Evolutionary conservation across 805 yeast genomes (phyloP).

Genomic region (Debaryomyces maramus): DNA sequence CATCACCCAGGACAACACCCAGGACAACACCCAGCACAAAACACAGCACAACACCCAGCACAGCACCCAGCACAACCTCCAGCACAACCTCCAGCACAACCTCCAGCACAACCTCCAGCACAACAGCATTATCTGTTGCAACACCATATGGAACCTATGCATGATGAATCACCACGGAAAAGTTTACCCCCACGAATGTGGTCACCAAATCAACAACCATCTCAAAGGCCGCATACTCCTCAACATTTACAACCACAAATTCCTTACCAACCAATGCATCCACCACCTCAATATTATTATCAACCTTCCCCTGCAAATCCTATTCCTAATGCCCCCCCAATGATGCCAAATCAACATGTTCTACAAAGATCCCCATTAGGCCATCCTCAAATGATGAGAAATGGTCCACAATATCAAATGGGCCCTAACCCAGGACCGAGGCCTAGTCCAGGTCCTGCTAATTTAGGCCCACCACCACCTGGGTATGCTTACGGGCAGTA

Average conservation of each 20-base stretch:
- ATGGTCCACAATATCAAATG: conserved; percentile 16
- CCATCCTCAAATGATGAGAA: conserved; percentile 15
- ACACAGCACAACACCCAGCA: conserved; percentile 4
- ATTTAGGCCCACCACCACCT: conserved; percentile 28
- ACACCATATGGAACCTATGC: conserved; percentile 12
- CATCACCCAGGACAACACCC: too few species aligned
- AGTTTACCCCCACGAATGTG: conserved; percentile 25
- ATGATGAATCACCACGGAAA: conserved; percentile 17
- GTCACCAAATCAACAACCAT: conserved; percentile 20
- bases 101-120: conserved; percentile 7
- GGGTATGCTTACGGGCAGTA: conserved; percentile 41
- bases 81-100: conserved; percentile 14
- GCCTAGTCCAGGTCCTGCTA: conserved; percentile 28
- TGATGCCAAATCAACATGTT: conserved; percentile 8
- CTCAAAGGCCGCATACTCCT: background rate
- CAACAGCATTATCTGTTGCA: conserved; percentile 14
- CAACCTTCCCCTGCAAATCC: conserved; percentile 16
- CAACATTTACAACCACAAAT: too few species aligned
- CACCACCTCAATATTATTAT: conserved; percentile 19
- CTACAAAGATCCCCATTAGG: conserved; percentile 8
- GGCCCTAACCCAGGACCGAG: conserved; percentile 23
- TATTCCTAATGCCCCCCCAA: conserved; percentile 8
- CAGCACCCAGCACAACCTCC: conserved; percentile 10
- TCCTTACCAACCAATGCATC: conserved; percentile 4
- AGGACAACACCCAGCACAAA: conserved; percentile 13